Base-by-base conservation (phyloP, 495 filamentous ascomycete genomes). In the Melanomma pulvis-pyrius region DNA sequence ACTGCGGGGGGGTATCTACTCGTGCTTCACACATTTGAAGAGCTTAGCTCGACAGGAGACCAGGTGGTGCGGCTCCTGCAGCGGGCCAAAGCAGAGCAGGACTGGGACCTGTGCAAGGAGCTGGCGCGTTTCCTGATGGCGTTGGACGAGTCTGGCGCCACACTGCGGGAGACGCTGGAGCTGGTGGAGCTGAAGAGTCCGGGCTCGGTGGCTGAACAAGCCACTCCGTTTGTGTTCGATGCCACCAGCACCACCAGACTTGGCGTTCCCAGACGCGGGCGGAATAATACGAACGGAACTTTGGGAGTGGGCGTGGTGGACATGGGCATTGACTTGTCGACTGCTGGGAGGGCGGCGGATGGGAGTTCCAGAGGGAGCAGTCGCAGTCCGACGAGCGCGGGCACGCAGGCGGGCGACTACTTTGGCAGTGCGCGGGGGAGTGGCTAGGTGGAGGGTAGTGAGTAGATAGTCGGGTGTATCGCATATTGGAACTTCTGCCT, bases 91-190 rank as follows among this genome's bases (percentile, higher is more conserved):
- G 84, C 85, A 29, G 91, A 91, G 77, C 86, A 84, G 25, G 94
- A 99, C 75, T 99, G 93, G 94, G 96, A 98, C 61, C 81, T 98
- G 5, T 98, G 96, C 76, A 96, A 92, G 67, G 96, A 99, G 73
- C 80, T 99, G 2, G 92, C 93, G 25, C 79, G 96, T 30, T 99
- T 99, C 75, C 77, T 99, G 53, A 91, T 93, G 48, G 94, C 94
- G 1, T 84, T 99, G 58, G 96, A 99, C 74, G 86, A 89, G 68
- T 90, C 85, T 3, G 94, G 94, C 0, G 86, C 87, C 54, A 96
- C 92, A 47, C 79, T 99, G 24, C 84, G 86, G 50, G 85, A 91
- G 65, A 91, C 91, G 0, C 84, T 97, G 73, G 84, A 87, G 62
- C 79, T 90, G 70, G 89, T 92, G 1, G 87, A 87, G 50, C 72